Percentiles rank a stretch among this genome's conserved stretches.
Conservation (phyloP, 768 basidiomycete species). For the Serendipita vermifera region DNA sequence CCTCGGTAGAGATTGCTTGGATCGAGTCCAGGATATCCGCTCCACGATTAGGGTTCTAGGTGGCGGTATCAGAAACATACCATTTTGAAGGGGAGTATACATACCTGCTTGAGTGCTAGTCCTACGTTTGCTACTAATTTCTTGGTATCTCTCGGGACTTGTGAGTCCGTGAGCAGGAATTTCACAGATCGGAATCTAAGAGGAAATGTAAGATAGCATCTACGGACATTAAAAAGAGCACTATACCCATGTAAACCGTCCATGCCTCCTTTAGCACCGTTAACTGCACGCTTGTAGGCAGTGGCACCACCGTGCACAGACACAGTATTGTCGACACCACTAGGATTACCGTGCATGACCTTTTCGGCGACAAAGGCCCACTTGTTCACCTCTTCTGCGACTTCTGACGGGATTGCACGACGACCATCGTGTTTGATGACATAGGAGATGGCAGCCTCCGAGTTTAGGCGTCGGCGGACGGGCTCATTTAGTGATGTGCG, state of each 20-base stretch:
- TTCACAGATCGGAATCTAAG: constrained; percentile 76
- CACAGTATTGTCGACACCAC: constrained; percentile 94
- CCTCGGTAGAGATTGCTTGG: constrained; percentile 75
- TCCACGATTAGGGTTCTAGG: constrained; percentile 74
- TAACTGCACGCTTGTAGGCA: constrained; percentile 72
- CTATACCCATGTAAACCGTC: constrained; percentile 72
- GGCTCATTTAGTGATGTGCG: constrained; percentile 45
- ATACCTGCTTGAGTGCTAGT: constrained; percentile 48
- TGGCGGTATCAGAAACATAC: no score
- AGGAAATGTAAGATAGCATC: constrained; percentile 3
- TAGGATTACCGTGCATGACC: constrained; percentile 92
- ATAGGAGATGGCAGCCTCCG: constrained; percentile 34
- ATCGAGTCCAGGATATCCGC: constrained; percentile 66
- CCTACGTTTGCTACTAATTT: constrained; percentile 84
- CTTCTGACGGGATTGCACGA: constrained; percentile 44
- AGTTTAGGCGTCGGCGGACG: constrained; percentile 22
- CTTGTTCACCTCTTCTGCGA: constrained; percentile 72
- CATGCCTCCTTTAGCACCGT: constrained; percentile 68
- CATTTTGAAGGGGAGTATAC: constrained; percentile 19
- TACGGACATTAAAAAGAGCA: neutral
- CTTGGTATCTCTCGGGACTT: constrained; percentile 89
- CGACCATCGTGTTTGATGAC: constrained; percentile 39
- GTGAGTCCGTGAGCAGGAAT: constrained; percentile 87
- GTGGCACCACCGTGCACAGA: constrained; percentile 86
- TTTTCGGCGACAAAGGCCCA: constrained; percentile 96